Conservation (phyloP, 2,329 filamentous ascomycete genomes). For the Didymella keratinophila region DNA sequence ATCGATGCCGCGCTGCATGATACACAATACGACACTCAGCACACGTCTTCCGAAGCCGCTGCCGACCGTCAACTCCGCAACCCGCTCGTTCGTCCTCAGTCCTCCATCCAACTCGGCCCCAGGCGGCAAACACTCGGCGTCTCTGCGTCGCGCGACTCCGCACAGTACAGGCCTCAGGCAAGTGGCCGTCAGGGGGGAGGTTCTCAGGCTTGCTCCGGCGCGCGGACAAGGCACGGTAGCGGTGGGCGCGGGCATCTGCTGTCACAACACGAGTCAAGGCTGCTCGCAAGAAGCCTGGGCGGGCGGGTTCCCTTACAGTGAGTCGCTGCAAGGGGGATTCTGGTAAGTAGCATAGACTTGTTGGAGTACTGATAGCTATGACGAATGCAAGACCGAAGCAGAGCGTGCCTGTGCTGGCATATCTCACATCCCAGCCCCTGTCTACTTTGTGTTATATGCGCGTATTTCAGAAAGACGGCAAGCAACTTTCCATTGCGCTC, state of each 20-base stretch:
- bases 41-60: not conserved
- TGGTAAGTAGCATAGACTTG: not conserved
- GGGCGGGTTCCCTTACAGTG: slow-evolving; percentile 7
- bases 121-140: slow-evolving; percentile 6
- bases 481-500: not conserved
- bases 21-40: not conserved
- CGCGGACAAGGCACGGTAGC: not conserved
- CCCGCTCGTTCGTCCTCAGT: slow-evolving; percentile 9
- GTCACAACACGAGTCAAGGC: not conserved
- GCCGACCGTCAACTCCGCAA: slow-evolving; percentile 3
- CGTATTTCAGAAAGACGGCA: not conserved
- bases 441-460: not conserved
- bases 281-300: slow-evolving; percentile 9
- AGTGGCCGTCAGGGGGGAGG: slow-evolving; percentile 6
- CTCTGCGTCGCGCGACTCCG: slow-evolving; percentile 1
- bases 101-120: slow-evolving; percentile 3
- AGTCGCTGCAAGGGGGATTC: slow-evolving; percentile 8
- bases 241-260: not conserved
- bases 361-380: not conserved
- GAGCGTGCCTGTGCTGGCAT: slow-evolving; percentile 2
- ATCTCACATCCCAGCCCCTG: not conserved
- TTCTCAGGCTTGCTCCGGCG: slow-evolving; percentile 13
- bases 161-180: slow-evolving; percentile 1
- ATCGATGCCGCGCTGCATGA: not conserved
- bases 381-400: not conserved